Conservation (phyloP, 164 flowering plant genomes). For the Piper longum region DNA sequence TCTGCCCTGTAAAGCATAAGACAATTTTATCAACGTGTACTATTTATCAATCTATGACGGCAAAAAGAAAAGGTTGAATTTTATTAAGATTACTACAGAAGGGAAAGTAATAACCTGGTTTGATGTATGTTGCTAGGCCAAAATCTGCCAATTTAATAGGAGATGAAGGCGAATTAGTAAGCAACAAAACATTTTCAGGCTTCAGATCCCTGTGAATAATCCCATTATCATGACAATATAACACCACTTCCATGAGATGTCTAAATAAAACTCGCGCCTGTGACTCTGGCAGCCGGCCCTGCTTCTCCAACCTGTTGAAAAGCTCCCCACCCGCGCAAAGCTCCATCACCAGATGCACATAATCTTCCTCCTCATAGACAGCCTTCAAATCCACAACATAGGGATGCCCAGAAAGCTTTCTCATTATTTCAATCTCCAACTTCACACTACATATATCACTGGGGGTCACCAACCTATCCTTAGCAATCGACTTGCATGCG, state of each 20-base stretch:
- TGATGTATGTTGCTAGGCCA: conserved; percentile 57
- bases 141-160: conserved; percentile 53
- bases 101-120: conserved; percentile 35
- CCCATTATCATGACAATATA: conserved; percentile 47
- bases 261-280: conserved; percentile 29
- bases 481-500: conserved; percentile 50
- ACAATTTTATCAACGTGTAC: no score
- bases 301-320: conserved; percentile 34
- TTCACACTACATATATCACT: conserved; percentile 36
- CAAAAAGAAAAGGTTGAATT: not conserved
- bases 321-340: conserved; percentile 66
- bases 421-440: conserved; percentile 53
- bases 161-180: conserved; percentile 28
- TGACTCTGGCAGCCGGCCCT: conserved; percentile 29
- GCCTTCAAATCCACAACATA: conserved; percentile 47
- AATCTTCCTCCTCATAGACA: conserved; percentile 43
- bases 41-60: not conserved
- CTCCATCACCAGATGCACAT: conserved; percentile 55
- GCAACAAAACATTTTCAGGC: conserved; percentile 50
- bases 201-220: conserved; percentile 53
- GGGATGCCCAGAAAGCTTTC: conserved; percentile 46
- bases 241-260: conserved; percentile 38
- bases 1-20: conserved; percentile 30
- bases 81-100: not conserved
- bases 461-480: conserved; percentile 31